Evolutionary conservation across 768 basidiomycete species (phyloP), one percentile per base, ranked within the genome.

Genomic region (Amanita phalloides): DNA sequence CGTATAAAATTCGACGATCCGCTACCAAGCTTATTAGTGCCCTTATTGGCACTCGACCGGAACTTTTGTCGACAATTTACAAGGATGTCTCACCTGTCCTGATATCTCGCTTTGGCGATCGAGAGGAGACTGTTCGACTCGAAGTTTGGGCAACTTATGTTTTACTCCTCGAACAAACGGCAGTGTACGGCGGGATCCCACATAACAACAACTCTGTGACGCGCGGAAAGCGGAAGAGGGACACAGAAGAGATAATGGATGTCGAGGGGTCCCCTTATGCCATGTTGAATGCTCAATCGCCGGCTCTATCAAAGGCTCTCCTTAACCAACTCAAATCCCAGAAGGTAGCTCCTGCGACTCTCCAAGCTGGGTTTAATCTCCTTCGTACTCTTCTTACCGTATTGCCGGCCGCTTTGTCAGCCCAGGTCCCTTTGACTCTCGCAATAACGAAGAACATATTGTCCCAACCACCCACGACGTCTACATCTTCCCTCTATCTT

Each of bases 1-100:
- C 95, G 0, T 98, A 96, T 78, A 97, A 97, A 67, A 90, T 96
- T 53, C 86, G 96, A 56, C 82, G 96, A 42, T 85, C 90, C 6
- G 86, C 96, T 6, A 91, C 93, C 14, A 97, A 97, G 64, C 72
- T 98, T 3, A 75, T 98, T 13, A 71, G 84, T 26, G 86, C 89
- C 5, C 72, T 96, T 45, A 84, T 98, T 53, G 81, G 79, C 10
- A 98, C 95, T 1, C 88, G 93, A 23, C 90, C 93, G 1, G 96
- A 97, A 61, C 75, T 92, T 2, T 75, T 97, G 20, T 67, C 73
- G 11, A 70, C 82, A 2, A 75, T 95, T 47, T 96, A 91, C 72
- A 86, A 81, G 60, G 78, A 81, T 6, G 84, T 96, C 9, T 89
- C 92, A 2, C 92, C 92, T 0, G 78, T 90, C 7, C 74, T 99